A percentile compares a stretch with the other conserved stretches of the same genome.
phyloP scores from a whole-genome alignment of 1,139 yeast species.

The Saccharomyces hybrid region DNA sequence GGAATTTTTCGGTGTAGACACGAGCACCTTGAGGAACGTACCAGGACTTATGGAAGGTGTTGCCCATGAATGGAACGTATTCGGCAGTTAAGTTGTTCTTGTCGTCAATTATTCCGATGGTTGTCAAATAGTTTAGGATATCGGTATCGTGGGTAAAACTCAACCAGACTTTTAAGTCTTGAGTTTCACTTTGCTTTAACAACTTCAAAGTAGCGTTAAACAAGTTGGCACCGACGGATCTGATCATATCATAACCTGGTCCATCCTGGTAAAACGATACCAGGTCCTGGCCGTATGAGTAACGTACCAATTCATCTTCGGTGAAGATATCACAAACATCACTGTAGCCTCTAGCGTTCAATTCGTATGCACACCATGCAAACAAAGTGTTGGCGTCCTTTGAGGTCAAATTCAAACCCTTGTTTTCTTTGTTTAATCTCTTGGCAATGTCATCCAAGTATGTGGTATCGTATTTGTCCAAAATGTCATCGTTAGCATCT shows the following conservation, averaged over 20 bases:
- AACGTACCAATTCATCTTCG: slow-evolving; percentile 44
- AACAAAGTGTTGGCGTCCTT: slow-evolving; percentile 40
- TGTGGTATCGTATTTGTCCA: slow-evolving; percentile 16
- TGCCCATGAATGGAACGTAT: slow-evolving; percentile 36
- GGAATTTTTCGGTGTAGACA: slow-evolving; percentile 44
- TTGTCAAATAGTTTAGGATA: slow-evolving; percentile 41
- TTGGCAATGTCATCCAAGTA: slow-evolving; percentile 34
- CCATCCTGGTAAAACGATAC: slow-evolving; percentile 47
- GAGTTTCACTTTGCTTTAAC: slow-evolving; percentile 18
- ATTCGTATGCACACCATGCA: slow-evolving; percentile 49
- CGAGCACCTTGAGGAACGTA: slow-evolving; percentile 53
- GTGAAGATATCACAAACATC: slow-evolving; percentile 49
- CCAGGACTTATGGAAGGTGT: slow-evolving; percentile 18
- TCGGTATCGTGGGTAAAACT: slow-evolving; percentile 58
- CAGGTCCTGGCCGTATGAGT: slow-evolving; percentile 42
- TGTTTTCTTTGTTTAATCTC: slow-evolving; percentile 35
- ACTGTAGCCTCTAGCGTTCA: slow-evolving; percentile 46
- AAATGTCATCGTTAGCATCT: slow-evolving; percentile 16
- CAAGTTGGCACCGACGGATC: slow-evolving; percentile 42
- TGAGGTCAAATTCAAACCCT: slow-evolving; percentile 38
- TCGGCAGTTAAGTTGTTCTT: slow-evolving; percentile 21
- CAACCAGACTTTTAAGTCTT: slow-evolving; percentile 33
- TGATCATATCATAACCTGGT: slow-evolving; percentile 42
- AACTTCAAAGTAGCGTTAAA: slow-evolving; percentile 38
- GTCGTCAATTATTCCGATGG: slow-evolving; percentile 43